Base-by-base conservation (phyloP, 1,139 yeast genomes). In the Kodamaea arcana region DNA sequence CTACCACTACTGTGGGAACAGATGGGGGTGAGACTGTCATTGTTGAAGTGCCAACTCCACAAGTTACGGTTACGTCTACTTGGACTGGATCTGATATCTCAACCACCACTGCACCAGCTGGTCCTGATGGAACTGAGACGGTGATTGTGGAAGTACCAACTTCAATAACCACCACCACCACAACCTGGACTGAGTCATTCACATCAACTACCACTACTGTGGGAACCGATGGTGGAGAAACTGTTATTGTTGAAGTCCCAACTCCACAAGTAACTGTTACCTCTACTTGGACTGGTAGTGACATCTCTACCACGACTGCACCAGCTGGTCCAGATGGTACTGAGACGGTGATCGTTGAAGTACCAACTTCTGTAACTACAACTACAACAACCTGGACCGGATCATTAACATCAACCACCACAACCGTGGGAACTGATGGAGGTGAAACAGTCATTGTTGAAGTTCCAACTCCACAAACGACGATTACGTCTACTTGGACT, bases 331-430 rank as follows among this genome's bases (percentile, higher is more conserved):
- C 35, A 4, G 37, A 31, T 13, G 41, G 39, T 11, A 48, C 49
- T 4, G 42, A 36, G 24, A 49, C 53, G 1, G 39, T 44, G 11
- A 27, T 39, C 1, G 42, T 53, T 11, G 50, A 41, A 10, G 39
- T 52, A 22, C 36, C 36, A 2, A 24, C 17, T 15, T 50, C 58
- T 14, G 37, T 39, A 4, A 42, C 44, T 7, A 49, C 52, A 34
- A 33, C 27, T 12, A 27, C 30, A 9, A 9, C 5, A 5, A 46
- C 33, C 29, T 49, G 35, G 40, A 30, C 37, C 24, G 45, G 40
- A n/a, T 32, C 41, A 14, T 39, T 27, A 7, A 31, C 39, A 4
- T 27, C 11, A 4, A 33, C 47, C 30, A 29, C 36, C 9, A 47
- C 51, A 11, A 15, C 24, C 3, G n/a, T n/a, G n/a, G n/a, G n/a